Conservation (phyloP, 2,329 filamentous ascomycete species). For the Zasmidium citrigriseum region DNA sequence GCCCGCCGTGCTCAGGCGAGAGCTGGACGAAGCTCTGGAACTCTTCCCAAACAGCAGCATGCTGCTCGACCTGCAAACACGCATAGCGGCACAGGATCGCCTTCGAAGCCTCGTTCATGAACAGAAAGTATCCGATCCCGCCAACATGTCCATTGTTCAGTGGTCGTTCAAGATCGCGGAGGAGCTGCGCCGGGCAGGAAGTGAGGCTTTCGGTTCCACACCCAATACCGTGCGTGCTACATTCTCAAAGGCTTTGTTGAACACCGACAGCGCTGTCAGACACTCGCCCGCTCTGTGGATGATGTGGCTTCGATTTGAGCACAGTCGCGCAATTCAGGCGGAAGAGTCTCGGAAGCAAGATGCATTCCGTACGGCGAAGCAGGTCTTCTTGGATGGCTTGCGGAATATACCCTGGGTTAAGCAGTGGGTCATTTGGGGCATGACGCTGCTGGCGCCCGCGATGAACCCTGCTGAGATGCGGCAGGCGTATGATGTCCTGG, state of each 20-base stretch:
- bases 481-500: constrained; percentile 57
- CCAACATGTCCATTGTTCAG: constrained; percentile 44
- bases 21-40: constrained; percentile 61
- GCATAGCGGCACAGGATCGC: constrained; percentile 74
- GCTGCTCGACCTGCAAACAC: constrained; percentile 72
- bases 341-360: constrained; percentile 26
- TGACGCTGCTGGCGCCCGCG: constrained; percentile 44
- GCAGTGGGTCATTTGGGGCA: constrained; percentile 58
- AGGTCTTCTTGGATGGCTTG: constrained; percentile 58
- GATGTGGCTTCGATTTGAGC: constrained; percentile 32
- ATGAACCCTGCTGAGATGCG: constrained; percentile 52
- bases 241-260: constrained; percentile 43
- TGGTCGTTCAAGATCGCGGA: constrained; percentile 58
- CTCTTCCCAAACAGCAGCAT: constrained; percentile 75
- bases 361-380: constrained; percentile 46
- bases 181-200: constrained; percentile 51
- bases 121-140: constrained; percentile 12
- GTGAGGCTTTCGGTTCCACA: constrained; percentile 25
- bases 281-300: constrained; percentile 31
- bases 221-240: constrained; percentile 45
- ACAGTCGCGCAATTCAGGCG: constrained; percentile 8
- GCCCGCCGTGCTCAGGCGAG: constrained; percentile 63
- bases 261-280: constrained; percentile 37
- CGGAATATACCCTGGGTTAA: constrained; percentile 65
- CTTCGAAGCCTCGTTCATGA: constrained; percentile 64